Conservation (phyloP, 495 filamentous ascomycete species). For the Penicillium cataractarum region DNA sequence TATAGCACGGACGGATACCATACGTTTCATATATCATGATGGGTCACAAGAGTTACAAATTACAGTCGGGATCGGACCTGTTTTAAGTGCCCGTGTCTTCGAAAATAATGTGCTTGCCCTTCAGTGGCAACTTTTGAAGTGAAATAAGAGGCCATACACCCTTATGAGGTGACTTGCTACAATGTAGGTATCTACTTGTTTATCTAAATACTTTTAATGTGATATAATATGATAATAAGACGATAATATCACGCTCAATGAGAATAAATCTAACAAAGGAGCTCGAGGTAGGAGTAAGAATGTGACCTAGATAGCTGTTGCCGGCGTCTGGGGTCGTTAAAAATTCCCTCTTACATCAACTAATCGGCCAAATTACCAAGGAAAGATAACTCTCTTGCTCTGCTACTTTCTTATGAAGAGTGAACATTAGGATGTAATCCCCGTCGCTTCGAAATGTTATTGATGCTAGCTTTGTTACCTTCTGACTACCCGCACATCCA, state of each 20-base stretch:
- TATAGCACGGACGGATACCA: background rate
- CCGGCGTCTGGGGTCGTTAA: too few relatives aligned
- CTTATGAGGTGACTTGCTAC: too few relatives aligned
- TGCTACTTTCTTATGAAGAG: too few relatives aligned
- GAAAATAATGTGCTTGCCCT: background rate
- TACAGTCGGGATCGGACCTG: background rate
- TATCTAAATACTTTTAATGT: background rate
- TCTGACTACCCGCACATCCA: too few relatives aligned
- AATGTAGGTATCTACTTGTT: background rate
- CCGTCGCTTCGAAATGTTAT: too few relatives aligned
- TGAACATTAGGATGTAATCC: too few relatives aligned
- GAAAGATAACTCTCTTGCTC: background rate
- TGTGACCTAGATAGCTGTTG: background rate
- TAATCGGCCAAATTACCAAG: background rate
- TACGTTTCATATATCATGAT: background rate
- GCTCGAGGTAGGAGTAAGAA: background rate
- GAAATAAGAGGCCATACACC: too few relatives aligned
- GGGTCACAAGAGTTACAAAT: background rate
- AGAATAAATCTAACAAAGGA: background rate
- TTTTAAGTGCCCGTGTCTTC: background rate
- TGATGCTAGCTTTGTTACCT: too few relatives aligned
- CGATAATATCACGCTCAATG: background rate
- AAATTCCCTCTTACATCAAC: background rate
- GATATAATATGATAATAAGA: background rate
- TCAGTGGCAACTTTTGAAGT: background rate